phyloP scores from a whole-genome alignment of 495 filamentous ascomycete species.

The Pyrenopolyporus hunteri region DNA sequence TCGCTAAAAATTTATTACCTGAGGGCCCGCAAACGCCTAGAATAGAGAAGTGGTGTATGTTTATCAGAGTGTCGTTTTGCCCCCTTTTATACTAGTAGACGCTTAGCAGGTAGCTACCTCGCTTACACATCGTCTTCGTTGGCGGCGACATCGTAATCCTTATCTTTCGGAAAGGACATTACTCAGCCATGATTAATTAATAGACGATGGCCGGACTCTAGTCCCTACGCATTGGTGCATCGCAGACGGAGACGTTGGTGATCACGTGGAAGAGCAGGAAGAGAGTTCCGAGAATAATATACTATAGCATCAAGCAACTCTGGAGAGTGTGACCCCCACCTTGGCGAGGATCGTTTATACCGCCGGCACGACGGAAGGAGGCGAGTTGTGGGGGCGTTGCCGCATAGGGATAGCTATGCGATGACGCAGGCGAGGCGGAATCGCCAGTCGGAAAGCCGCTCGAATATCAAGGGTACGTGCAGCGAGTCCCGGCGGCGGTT shows the following conservation, averaged over 20 bases:
- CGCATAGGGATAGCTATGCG: conserved; percentile 24
- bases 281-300: conserved; percentile 30
- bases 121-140: too few relatives aligned
- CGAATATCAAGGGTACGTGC: conserved; percentile 16
- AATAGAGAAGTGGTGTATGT: background rate
- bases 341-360: conserved; percentile 27
- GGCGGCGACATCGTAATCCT: too few relatives aligned
- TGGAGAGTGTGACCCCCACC: conserved; percentile 24
- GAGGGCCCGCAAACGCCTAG: background rate
- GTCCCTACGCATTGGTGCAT: background rate
- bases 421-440: conserved; percentile 27
- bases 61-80: background rate
- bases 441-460: conserved; percentile 7
- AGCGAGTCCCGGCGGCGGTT: conserved; percentile 19
- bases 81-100: too few relatives aligned
- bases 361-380: conserved; percentile 31
- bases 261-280: conserved; percentile 24
- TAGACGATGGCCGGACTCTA: background rate
- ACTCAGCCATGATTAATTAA: conserved; percentile 12
- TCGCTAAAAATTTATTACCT: background rate
- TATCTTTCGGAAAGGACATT: background rate
- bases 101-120: background rate
- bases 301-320: background rate
- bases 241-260: background rate
- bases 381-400: conserved; percentile 9